phyloP scores from a whole-genome alignment of 495 filamentous ascomycete species.

The Alectoria sarmentosa region DNA sequence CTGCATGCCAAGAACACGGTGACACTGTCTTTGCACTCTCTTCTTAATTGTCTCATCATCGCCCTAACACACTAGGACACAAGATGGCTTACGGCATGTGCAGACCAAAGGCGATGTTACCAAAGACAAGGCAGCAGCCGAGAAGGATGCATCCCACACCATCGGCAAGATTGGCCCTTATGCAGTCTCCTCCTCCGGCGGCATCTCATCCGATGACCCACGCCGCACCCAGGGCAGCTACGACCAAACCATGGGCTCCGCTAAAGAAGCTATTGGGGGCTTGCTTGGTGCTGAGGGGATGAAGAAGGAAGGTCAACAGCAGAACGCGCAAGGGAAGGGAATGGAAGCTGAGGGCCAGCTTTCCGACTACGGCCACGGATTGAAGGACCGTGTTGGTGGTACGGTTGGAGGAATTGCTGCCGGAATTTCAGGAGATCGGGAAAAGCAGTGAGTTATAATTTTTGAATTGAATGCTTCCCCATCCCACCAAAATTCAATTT shows the following conservation, averaged over 20 bases:
- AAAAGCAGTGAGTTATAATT: conserved; percentile 39
- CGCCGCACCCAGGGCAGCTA: conserved; percentile 65
- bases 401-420: conserved; percentile 62
- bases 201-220: conserved; percentile 62
- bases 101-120: conserved; percentile 47
- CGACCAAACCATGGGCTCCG: conserved; percentile 81
- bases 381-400: conserved; percentile 65
- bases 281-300: conserved; percentile 66
- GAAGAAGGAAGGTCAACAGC: conserved; percentile 63
- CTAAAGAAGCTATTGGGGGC: conserved; percentile 76
- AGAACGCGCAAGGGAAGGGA: conserved; percentile 74
- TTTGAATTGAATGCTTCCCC: not conserved
- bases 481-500: too few species aligned
- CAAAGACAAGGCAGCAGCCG: conserved; percentile 52
- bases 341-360: conserved; percentile 82
- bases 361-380: conserved; percentile 63
- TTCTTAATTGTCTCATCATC: not conserved
- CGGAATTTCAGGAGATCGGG: conserved; percentile 62
- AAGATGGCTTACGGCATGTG: not conserved
- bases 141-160: conserved; percentile 65
- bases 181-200: conserved; percentile 61
- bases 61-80: not conserved
- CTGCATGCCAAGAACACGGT: not conserved
- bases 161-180: conserved; percentile 63
- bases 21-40: not conserved